phyloP scores from a whole-genome alignment of 2,329 filamentous ascomycete species.

The Aschersonia sp. region DNA sequence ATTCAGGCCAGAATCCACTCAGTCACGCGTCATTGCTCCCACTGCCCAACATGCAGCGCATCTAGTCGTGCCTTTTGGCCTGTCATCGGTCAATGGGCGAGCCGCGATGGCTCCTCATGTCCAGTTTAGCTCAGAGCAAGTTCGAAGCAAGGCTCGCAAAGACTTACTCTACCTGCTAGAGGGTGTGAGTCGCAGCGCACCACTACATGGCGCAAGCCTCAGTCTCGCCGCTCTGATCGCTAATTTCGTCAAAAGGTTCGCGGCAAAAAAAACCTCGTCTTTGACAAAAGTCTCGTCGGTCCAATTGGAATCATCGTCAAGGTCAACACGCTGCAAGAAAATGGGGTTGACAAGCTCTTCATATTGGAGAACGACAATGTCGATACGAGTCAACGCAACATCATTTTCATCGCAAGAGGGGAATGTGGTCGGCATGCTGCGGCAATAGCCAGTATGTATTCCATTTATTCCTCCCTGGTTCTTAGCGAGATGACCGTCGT shows the following conservation, averaged over 20 bases:
- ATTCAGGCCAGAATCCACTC: too few relatives aligned
- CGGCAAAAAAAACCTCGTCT: constrained; percentile 95
- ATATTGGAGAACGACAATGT: constrained; percentile 91
- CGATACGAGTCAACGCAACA: constrained; percentile 86
- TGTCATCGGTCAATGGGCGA: constrained; percentile 18
- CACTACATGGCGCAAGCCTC: background rate
- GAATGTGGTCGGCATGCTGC: constrained; percentile 77
- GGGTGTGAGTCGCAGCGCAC: constrained; percentile 56
- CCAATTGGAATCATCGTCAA: constrained; percentile 86
- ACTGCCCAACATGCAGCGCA: too few relatives aligned
- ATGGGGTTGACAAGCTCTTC: constrained; percentile 96
- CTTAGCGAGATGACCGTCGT: constrained; percentile 16
- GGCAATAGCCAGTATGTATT: constrained; percentile 67
- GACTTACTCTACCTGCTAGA: constrained; percentile 85
- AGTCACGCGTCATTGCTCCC: too few relatives aligned
- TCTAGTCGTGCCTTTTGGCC: too few relatives aligned
- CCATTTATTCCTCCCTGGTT: background rate
- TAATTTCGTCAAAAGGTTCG: constrained; percentile 50
- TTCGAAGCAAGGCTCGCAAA: constrained; percentile 70
- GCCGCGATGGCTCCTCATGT: constrained; percentile 53
- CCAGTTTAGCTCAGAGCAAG: constrained; percentile 60
- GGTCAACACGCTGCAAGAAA: constrained; percentile 88
- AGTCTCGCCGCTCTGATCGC: constrained; percentile 6
- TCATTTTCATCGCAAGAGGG: constrained; percentile 83
- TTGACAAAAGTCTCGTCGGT: constrained; percentile 81